Percentiles rank a stretch among this genome's conserved stretches.
phyloP scores from a whole-genome alignment of 768 basidiomycete genomes.

The Neoboletus magnificus region DNA sequence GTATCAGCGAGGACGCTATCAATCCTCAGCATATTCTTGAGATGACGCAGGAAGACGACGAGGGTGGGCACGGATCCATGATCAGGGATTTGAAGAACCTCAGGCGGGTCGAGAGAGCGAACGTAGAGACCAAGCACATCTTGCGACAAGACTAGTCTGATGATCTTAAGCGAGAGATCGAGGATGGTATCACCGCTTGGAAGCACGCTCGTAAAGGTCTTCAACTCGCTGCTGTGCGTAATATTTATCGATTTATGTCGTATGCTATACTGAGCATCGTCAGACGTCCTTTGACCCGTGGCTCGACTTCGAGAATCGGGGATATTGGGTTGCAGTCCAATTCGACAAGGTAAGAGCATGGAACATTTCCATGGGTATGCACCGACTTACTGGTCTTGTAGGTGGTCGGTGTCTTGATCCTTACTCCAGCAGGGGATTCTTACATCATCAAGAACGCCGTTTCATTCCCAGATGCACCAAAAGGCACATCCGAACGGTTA shows the following conservation, averaged over 20 bases:
- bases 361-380: too few relatives aligned
- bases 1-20: constrained; percentile 62
- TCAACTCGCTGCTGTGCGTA: constrained; percentile 50
- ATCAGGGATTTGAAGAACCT: constrained; percentile 63
- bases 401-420: constrained; percentile 48
- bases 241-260: background rate
- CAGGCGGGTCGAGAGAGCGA: constrained; percentile 51
- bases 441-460: constrained; percentile 57
- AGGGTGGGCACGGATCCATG: constrained; percentile 36
- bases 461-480: constrained; percentile 51
- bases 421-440: constrained; percentile 44
- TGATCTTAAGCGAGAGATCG: constrained; percentile 44
- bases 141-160: constrained; percentile 38
- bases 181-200: constrained; percentile 57
- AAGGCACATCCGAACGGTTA: constrained; percentile 52
- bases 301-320: constrained; percentile 51
- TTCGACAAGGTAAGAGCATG: constrained; percentile 7
- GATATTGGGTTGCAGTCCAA: constrained; percentile 53
- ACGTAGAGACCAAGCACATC: constrained; percentile 45
- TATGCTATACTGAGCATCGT: background rate
- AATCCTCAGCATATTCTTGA: constrained; percentile 46
- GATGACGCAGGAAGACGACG: constrained; percentile 34
- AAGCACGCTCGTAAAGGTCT: constrained; percentile 48
- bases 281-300: constrained; percentile 50
- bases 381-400: constrained; percentile 8